phyloP scores from a whole-genome alignment of 768 basidiomycete species.

The Trametes cinnabarina region DNA sequence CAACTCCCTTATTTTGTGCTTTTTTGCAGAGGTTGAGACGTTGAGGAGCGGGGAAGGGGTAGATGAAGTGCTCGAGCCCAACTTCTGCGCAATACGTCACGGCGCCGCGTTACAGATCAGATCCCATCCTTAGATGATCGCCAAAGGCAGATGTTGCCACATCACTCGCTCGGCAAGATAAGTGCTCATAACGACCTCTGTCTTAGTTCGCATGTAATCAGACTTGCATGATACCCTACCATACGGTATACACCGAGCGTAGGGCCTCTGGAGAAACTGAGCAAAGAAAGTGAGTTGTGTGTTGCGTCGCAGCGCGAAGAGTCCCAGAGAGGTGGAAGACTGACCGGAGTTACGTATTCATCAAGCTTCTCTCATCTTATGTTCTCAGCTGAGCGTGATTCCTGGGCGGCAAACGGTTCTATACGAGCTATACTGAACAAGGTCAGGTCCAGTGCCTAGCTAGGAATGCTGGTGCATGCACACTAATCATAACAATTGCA shows the following conservation, averaged over 20 bases:
- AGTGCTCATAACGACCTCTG: not conserved
- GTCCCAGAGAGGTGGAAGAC: not conserved
- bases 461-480: not conserved
- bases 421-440: not conserved
- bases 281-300: not conserved
- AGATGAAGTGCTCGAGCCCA: no score
- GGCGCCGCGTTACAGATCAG: conserved; percentile 12
- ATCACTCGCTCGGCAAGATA: conserved; percentile 5
- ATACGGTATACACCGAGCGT: not conserved
- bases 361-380: not conserved
- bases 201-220: not conserved
- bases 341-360: conserved; percentile 3
- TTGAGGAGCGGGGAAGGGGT: no score
- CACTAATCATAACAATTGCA: not conserved
- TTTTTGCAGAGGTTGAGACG: no score
- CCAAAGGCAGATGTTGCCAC: conserved; percentile 8
- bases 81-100: not conserved
- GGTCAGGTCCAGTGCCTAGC: not conserved
- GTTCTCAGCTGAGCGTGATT: not conserved
- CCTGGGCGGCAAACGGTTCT: not conserved
- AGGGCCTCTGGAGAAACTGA: not conserved
- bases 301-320: not conserved
- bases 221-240: no score
- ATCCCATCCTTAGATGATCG: conserved; percentile 6
- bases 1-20: no score